Percentiles rank a stretch among this genome's conserved stretches.
Conservation (phyloP, 1,284 basidiomycete genomes). For the Moesziomyces sp. region DNA sequence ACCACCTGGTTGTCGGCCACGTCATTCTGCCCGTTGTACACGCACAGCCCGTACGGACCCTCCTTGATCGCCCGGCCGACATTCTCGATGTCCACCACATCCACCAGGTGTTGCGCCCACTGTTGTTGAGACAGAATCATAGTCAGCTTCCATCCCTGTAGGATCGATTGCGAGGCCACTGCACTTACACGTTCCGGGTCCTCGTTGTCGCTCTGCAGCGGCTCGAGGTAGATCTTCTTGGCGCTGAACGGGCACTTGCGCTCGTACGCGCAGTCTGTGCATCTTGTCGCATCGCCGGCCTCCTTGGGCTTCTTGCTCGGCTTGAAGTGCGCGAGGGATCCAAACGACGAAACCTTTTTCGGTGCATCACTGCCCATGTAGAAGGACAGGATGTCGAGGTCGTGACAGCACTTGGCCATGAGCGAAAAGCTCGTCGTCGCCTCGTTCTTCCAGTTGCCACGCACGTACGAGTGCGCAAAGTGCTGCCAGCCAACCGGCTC, state of each 20-base stretch:
- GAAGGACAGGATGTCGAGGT: conserved; percentile 38
- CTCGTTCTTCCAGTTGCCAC: conserved; percentile 41
- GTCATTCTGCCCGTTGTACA: conserved; percentile 43
- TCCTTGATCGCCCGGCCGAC: conserved; percentile 30
- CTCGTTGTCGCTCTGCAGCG: conserved; percentile 17
- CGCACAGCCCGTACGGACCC: conserved; percentile 38
- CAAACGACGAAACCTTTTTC: conserved; percentile 26
- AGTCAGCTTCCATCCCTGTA: conserved; percentile 3
- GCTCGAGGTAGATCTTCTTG: conserved; percentile 43
- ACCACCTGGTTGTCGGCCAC: conserved; percentile 39
- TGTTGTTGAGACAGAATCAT: neutral
- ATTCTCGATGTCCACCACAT: conserved; percentile 36
- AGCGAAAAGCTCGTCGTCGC: conserved; percentile 37
- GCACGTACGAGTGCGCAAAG: conserved; percentile 42
- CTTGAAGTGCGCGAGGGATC: conserved; percentile 35
- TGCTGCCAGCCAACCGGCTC: conserved; percentile 43
- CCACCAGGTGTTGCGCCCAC: conserved; percentile 36
- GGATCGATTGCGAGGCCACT: neutral
- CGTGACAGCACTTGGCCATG: conserved; percentile 43
- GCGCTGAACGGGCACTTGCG: conserved; percentile 35
- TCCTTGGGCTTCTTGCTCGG: conserved; percentile 38
- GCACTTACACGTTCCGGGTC: conserved; percentile 33
- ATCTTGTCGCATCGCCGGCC: conserved; percentile 29
- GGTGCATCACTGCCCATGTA: conserved; percentile 36
- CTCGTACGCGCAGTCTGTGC: conserved; percentile 37